These are phyloP conservation scores for Streptanthus diversifolius DNA, from an alignment of 345 rosid genomes.

Conservation along the genomic window DNA sequence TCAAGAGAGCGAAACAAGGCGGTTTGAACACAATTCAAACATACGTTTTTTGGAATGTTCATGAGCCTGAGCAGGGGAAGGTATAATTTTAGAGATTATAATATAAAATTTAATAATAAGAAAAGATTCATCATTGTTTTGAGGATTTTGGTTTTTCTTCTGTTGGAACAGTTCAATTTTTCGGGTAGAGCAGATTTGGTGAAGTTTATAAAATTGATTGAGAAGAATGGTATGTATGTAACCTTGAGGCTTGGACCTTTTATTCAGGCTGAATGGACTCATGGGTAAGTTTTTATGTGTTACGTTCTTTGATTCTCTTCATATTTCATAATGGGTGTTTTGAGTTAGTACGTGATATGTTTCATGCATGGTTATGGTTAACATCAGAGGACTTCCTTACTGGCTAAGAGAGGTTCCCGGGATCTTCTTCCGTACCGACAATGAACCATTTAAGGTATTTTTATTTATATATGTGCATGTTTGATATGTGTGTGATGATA, in stretches of 20 bases:
- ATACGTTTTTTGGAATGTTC: slow-evolving; percentile 67
- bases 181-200: too few relatives aligned
- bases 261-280: slow-evolving; percentile 95
- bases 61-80: slow-evolving; percentile 47
- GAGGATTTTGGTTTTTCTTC: neutral
- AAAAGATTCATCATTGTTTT: neutral
- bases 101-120: too few relatives aligned
- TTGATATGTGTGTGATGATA: neutral
- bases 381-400: slow-evolving; percentile 75
- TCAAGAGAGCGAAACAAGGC: slow-evolving; percentile 43
- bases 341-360: too few relatives aligned
- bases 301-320: too few relatives aligned
- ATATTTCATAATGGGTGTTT: too few relatives aligned
- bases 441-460: slow-evolving; percentile 69
- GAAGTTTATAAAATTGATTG: slow-evolving; percentile 60
- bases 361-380: too few relatives aligned
- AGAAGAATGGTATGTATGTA: slow-evolving; percentile 53
- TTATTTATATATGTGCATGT: neutral
- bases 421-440: slow-evolving; percentile 70
- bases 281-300: too few relatives aligned
- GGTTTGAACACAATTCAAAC: slow-evolving; percentile 66
- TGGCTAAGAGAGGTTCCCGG: slow-evolving; percentile 75
- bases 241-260: slow-evolving; percentile 81
- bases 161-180: too few relatives aligned
- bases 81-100: slow-evolving; percentile 18